Evolutionary conservation across 2,329 filamentous ascomycete genomes (phyloP).

Genomic region (Kalaharituber pfeilii): DNA sequence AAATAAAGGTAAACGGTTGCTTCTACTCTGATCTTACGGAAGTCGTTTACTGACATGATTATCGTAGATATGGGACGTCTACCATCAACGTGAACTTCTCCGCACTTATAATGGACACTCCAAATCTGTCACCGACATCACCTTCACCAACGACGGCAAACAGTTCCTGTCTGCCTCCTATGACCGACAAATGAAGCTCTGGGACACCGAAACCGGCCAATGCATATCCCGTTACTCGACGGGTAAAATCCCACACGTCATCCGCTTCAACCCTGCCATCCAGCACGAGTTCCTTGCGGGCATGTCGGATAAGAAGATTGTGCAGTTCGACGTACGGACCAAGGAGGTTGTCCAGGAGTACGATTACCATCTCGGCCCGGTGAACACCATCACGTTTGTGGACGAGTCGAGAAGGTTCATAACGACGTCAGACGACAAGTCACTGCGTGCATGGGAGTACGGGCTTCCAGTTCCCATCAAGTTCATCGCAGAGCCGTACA

Average conservation of each 20-base stretch:
- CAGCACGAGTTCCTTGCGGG: constrained; percentile 85
- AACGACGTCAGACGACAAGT: constrained; percentile 94
- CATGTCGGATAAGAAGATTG: constrained; percentile 97
- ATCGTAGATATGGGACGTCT: constrained; percentile 65
- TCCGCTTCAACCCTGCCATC: constrained; percentile 71
- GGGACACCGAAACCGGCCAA: constrained; percentile 89
- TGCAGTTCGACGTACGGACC: constrained; percentile 82
- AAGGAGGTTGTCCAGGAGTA: constrained; percentile 86
- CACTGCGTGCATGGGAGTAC: constrained; percentile 92
- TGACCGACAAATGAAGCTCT: constrained; percentile 90
- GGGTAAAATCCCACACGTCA: constrained; percentile 85
- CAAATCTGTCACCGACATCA: constrained; percentile 76
- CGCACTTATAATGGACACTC: constrained; percentile 82
- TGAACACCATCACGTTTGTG: constrained; percentile 95
- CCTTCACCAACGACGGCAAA: constrained; percentile 65
- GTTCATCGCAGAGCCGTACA: constrained; percentile 91
- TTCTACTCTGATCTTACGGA: background rate
- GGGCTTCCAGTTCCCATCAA: constrained; percentile 97
- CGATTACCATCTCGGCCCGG: constrained; percentile 90
- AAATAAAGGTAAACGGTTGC: constrained; percentile 43
- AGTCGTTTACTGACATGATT: background rate
- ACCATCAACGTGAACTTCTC: constrained; percentile 72
- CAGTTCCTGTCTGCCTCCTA: constrained; percentile 85
- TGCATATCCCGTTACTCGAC: constrained; percentile 80
- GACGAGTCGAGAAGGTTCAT: constrained; percentile 92